phyloP scores from a whole-genome alignment of 495 filamentous ascomycete species.

The Filosporella fistucella region DNA sequence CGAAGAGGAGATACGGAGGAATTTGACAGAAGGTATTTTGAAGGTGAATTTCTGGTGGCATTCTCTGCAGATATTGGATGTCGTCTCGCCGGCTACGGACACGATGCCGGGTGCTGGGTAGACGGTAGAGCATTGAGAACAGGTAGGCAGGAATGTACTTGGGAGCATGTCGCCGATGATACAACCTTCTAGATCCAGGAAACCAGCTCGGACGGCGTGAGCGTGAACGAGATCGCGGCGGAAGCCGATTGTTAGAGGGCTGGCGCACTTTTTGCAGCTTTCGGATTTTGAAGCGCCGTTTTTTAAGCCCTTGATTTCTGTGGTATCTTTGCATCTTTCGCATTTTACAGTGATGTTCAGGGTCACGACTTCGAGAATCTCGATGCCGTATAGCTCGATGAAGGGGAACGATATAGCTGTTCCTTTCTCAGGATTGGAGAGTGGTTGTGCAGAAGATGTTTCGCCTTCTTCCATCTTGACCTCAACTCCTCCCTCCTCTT shows the following conservation, averaged over 20 bases:
- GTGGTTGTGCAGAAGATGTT: conserved; percentile 4
- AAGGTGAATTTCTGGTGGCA: conserved; percentile 86
- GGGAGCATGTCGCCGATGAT: conserved; percentile 75
- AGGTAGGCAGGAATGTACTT: conserved; percentile 80
- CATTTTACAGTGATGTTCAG: conserved; percentile 78
- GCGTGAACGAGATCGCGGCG: conserved; percentile 73
- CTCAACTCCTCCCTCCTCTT: conserved; percentile 30
- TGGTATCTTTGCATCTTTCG: conserved; percentile 73
- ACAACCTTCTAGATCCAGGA: conserved; percentile 78
- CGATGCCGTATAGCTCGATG: conserved; percentile 75
- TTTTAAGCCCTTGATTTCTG: conserved; percentile 66
- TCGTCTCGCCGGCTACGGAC: conserved; percentile 68
- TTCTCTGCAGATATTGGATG: conserved; percentile 72
- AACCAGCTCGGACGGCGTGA: conserved; percentile 72
- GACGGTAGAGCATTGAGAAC: conserved; percentile 70
- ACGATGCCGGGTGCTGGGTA: conserved; percentile 61
- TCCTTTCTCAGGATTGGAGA: conserved; percentile 48
- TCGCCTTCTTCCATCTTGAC: conserved; percentile 23
- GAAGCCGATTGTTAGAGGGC: conserved; percentile 61
- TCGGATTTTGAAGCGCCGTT: conserved; percentile 33
- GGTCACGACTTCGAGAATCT: conserved; percentile 67
- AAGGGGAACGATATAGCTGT: conserved; percentile 79
- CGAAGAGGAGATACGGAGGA: conserved; percentile 62
- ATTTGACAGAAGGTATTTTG: conserved; percentile 74
- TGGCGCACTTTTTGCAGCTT: conserved; percentile 76